Percentiles rank a stretch among this genome's conserved stretches.
Conservation (phyloP, 306 rosid genomes). For the Begonia masoniana region DNA sequence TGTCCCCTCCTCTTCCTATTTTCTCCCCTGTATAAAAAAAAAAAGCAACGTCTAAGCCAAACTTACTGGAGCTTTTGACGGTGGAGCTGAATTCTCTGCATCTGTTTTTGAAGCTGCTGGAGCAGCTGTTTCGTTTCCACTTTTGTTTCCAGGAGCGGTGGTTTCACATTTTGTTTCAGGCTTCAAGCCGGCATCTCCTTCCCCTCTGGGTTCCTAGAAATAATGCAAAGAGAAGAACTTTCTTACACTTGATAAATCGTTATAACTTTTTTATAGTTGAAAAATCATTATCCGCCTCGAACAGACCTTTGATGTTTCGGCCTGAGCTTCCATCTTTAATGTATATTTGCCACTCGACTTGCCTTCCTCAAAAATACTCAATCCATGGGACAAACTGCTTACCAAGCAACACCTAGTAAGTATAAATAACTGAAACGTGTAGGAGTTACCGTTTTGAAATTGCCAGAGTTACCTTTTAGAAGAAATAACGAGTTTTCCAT, state of each 20-base stretch:
- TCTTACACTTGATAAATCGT: too few species aligned
- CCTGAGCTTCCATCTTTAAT: conserved; percentile 47
- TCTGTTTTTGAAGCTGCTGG: conserved; percentile 25
- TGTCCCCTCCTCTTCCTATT: too few species aligned
- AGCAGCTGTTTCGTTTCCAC: conserved; percentile 28
- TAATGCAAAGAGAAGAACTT: not conserved
- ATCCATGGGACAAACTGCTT: conserved; percentile 79
- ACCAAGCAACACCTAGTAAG: conserved; percentile 12
- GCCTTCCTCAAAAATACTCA: conserved; percentile 61
- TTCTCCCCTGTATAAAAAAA: too few species aligned
- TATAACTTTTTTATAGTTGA: too few species aligned
- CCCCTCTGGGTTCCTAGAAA: conserved; percentile 26
- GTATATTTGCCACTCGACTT: conserved; percentile 40
- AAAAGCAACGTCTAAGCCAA: not conserved
- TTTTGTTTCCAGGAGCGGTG: conserved; percentile 28
- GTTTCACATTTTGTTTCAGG: conserved; percentile 38
- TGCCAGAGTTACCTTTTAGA: conserved; percentile 41
- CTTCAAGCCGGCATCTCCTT: conserved; percentile 19
- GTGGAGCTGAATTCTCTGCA: conserved; percentile 28
- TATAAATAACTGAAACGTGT: not conserved
- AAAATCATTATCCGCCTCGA: too few species aligned
- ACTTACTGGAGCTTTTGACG: conserved; percentile 47
- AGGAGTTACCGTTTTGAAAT: conserved; percentile 33
- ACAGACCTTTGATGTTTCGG: conserved; percentile 42
- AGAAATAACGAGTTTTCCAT: conserved; percentile 74